phyloP scores from a whole-genome alignment of 331 rosid genomes.

The Arachis monticola region DNA sequence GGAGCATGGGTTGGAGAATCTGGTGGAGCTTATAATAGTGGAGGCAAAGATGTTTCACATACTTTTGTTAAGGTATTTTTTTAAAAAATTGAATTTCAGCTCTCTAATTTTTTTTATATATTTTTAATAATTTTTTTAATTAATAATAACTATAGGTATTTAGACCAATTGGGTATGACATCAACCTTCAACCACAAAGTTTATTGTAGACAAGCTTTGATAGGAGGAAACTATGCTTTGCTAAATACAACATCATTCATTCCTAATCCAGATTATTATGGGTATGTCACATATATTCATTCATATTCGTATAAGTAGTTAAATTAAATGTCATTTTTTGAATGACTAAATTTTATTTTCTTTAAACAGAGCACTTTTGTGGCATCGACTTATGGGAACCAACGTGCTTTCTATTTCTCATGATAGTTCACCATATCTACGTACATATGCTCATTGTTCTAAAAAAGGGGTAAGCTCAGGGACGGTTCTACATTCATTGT shows the following conservation, averaged over 20 bases:
- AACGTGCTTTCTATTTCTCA: constrained; percentile 49
- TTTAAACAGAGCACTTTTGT: constrained; percentile 58
- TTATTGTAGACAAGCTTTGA: constrained; percentile 67
- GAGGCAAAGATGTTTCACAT: constrained; percentile 66
- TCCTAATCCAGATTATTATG: constrained; percentile 79
- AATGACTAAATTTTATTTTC: background rate
- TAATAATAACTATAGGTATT: constrained; percentile 48
- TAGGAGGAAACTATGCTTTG: constrained; percentile 80
- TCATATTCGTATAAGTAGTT: too few species aligned
- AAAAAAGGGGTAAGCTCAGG: too few species aligned
- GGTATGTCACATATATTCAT: constrained; percentile 36
- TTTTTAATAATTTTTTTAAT: background rate
- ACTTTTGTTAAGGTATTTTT: constrained; percentile 49
- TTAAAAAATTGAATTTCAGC: background rate
- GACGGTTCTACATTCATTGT: too few species aligned
- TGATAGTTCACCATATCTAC: constrained; percentile 53
- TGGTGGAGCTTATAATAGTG: constrained; percentile 84
- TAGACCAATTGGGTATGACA: constrained; percentile 79
- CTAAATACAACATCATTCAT: constrained; percentile 68
- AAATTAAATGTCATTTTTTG: too few species aligned
- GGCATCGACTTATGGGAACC: constrained; percentile 78
- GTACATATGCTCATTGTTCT: constrained; percentile 70
- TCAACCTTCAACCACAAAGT: constrained; percentile 57
- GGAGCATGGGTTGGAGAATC: constrained; percentile 77
- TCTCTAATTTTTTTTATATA: background rate